Percentiles rank a stretch among this genome's conserved stretches.
Conservation (phyloP, 2,329 filamentous ascomycete species). For the Lasiodiplodia hormozganensis region DNA sequence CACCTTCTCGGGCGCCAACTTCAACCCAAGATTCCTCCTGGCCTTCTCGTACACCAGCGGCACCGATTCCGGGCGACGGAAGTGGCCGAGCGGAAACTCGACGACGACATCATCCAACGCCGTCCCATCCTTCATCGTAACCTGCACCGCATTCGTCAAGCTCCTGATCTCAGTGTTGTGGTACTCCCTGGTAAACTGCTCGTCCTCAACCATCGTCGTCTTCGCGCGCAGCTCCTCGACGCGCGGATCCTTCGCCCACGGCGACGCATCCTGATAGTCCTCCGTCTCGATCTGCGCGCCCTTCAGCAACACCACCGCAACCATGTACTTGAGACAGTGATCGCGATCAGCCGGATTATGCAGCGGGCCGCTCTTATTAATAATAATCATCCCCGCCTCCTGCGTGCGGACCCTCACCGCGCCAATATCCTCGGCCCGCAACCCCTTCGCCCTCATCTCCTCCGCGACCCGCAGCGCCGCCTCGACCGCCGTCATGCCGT, state of each 20-base stretch:
- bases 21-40: constrained; percentile 33
- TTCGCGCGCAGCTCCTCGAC: constrained; percentile 90
- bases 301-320: constrained; percentile 84
- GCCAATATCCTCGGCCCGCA: constrained; percentile 90
- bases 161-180: constrained; percentile 91
- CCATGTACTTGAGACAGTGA: constrained; percentile 98
- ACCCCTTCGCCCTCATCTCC: constrained; percentile 82
- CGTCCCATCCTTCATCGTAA: constrained; percentile 93
- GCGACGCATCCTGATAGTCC: constrained; percentile 91
- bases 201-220: constrained; percentile 96
- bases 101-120: constrained; percentile 89
- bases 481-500: constrained; percentile 97
- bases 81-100: constrained; percentile 91
- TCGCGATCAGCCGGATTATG: constrained; percentile 99
- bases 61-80: constrained; percentile 32
- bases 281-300: constrained; percentile 91
- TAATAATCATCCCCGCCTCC: constrained; percentile 98
- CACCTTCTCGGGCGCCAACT: constrained; percentile 10
- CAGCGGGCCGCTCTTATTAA: constrained; percentile 99
- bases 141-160: constrained; percentile 95
- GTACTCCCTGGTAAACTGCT: constrained; percentile 93
- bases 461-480: constrained; percentile 87
- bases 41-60: constrained; percentile 34
- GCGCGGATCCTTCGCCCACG: constrained; percentile 87
- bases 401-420: constrained; percentile 92